These are phyloP conservation scores for Solanum hybrid DNA, from an alignment of 305 asterid genomes.

Conservation along the genomic window DNA sequence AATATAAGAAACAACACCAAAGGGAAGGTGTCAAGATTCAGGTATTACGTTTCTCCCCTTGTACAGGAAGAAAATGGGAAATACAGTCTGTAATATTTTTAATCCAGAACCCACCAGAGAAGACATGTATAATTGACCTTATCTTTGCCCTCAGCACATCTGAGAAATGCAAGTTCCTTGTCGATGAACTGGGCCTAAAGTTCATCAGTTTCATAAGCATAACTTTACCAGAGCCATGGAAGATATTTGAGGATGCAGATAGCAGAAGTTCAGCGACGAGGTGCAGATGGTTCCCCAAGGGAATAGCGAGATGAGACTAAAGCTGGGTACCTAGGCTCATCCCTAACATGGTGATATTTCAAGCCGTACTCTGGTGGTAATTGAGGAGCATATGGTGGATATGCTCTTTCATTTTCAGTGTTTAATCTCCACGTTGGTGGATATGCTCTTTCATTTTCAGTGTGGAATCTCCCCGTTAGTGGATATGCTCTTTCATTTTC, in stretches of 20 bases:
- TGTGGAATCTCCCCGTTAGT: neutral
- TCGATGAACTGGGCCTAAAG: neutral
- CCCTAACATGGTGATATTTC: conserved; percentile 20
- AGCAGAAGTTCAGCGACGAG: conserved; percentile 16
- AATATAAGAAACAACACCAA: neutral
- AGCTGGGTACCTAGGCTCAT: conserved; percentile 25
- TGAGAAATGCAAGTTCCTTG: neutral
- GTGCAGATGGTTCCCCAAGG: conserved; percentile 42
- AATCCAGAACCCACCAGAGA: neutral
- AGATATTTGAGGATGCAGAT: neutral
- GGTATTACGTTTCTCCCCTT: neutral
- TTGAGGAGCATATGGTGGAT: conserved; percentile 22
- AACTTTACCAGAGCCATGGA: neutral
- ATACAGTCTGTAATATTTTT: neutral
- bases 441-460: neutral
- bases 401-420: conserved; percentile 16
- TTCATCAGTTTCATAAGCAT: neutral
- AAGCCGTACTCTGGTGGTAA: conserved; percentile 21
- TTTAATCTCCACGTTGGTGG: conserved; percentile 5
- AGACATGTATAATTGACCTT: neutral
- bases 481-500: neutral
- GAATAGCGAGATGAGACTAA: conserved; percentile 55
- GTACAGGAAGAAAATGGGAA: neutral
- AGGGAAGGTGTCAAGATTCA: neutral
- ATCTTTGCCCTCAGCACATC: neutral